Evolutionary conservation across 495 filamentous ascomycete genomes (phyloP), one percentile per base, ranked within the genome.

Genomic region (Penicillium flavigenum): DNA sequence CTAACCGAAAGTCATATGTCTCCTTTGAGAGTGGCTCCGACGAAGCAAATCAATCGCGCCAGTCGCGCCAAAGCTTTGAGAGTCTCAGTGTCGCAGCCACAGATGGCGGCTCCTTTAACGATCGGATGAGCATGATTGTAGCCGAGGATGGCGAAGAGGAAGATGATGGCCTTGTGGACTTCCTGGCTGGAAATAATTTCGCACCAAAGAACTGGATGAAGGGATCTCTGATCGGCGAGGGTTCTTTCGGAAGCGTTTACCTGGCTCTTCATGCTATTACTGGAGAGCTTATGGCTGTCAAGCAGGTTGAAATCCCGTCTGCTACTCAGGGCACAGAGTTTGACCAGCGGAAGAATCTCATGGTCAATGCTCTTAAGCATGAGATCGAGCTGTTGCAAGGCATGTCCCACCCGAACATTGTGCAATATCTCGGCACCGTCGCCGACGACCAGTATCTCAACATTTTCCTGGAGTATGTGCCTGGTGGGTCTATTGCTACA

Each of bases 391-490:
- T 99, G 19, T 81, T 99, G 31, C 89, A 93, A 59, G 95, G 96
- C 63, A 85, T 99, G 45, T 91, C 95, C 59, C 94, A 99, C 64
- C 84, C 89, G 41, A 98, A 99, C 68, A 98, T 99, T 67, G 94
- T 99, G 65, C 95, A 96, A 65, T 99, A 99, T 66, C 85, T 98
- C 36, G 94, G 93, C 43, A 96, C 91, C 47, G 89, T 89, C 63
- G 91, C 91, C 34, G 93, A 96, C 57, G 88, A 91, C 54, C 83
- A 90, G 52, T 88, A 96, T 64, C 84, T 99, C 62, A 99, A 99
- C 77, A 99, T 99, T 87, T 99, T 99, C 85, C 83, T 99, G 64
- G 94, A 99, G 73, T 99, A 99, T 74, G 94, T 99, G 8, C 91
- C 94, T 32, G 94, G 94, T 70, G 94, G 94, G 29, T 97, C 93